phyloP scores from a whole-genome alignment of 495 filamentous ascomycete species.

The Hypoxylon intermedium region DNA sequence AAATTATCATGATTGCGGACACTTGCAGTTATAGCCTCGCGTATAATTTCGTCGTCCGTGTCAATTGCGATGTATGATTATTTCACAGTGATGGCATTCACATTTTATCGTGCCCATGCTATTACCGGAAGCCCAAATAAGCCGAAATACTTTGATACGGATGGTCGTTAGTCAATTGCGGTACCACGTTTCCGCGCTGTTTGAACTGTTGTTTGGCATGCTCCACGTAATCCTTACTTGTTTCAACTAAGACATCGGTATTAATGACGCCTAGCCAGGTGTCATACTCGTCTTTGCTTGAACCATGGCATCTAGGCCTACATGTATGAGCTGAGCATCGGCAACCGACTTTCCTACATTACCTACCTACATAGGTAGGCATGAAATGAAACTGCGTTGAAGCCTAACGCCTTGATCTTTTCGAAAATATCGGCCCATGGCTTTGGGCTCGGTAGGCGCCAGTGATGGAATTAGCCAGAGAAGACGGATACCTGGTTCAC shows the following conservation, averaged over 20 bases:
- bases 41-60: no score
- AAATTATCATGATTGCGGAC: not conserved
- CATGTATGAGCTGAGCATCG: constrained; percentile 76
- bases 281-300: constrained; percentile 78
- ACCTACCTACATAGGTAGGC: constrained; percentile 64
- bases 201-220: constrained; percentile 72
- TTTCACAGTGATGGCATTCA: not conserved
- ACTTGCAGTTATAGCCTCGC: constrained; percentile 66
- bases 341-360: constrained; percentile 69
- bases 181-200: constrained; percentile 72
- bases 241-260: constrained; percentile 44
- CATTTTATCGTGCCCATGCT: constrained; percentile 65
- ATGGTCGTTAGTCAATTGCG: constrained; percentile 81
- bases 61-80: not conserved
- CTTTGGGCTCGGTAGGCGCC: constrained; percentile 72
- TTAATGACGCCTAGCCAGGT: constrained; percentile 43
- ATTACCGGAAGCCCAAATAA: constrained; percentile 68
- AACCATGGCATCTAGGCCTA: constrained; percentile 74
- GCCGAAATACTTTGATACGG: constrained; percentile 63
- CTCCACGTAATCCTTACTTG: constrained; percentile 69
- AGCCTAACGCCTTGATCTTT: constrained; percentile 76
- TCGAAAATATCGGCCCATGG: constrained; percentile 79
- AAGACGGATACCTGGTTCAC: constrained; percentile 75
- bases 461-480: constrained; percentile 76
- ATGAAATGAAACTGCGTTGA: constrained; percentile 77